Conservation (phyloP, 2,329 filamentous ascomycete species). For the Rhinocladiella mackenziei region DNA sequence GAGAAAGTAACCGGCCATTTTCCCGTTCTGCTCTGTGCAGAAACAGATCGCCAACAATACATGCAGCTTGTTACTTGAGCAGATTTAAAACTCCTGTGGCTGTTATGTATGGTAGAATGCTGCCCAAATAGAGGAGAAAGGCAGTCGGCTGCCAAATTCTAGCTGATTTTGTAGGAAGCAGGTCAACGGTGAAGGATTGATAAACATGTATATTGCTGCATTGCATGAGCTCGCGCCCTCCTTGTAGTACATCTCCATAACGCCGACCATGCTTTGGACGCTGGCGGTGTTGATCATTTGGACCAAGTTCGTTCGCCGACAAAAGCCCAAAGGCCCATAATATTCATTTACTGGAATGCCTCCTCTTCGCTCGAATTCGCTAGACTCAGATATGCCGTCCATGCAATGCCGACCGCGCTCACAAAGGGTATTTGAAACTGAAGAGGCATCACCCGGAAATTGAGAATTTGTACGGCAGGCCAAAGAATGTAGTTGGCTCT, state of each 20-base stretch:
- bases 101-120: no score
- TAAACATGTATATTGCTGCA: not conserved
- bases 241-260: not conserved
- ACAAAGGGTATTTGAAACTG: constrained; percentile 97
- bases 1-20: no score
- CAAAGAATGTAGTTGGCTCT: constrained; percentile 95
- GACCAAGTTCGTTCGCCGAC: no score
- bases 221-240: not conserved
- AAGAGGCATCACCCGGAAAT: constrained; percentile 91
- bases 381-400: constrained; percentile 94
- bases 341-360: constrained; percentile 8
- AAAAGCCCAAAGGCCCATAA: not conserved
- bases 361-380: constrained; percentile 79
- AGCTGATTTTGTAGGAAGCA: no score
- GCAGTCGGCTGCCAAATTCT: no score
- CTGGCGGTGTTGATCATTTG: not conserved
- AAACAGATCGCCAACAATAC: no score
- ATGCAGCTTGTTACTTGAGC: no score
- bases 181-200: not conserved
- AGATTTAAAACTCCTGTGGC: no score
- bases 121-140: no score
- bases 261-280: not conserved
- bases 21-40: no score
- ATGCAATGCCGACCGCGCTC: constrained; percentile 90
- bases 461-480: constrained; percentile 93